Evolutionary conservation across 208 protist genomes (phyloP).

Genomic region (Leishmania arabica): DNA sequence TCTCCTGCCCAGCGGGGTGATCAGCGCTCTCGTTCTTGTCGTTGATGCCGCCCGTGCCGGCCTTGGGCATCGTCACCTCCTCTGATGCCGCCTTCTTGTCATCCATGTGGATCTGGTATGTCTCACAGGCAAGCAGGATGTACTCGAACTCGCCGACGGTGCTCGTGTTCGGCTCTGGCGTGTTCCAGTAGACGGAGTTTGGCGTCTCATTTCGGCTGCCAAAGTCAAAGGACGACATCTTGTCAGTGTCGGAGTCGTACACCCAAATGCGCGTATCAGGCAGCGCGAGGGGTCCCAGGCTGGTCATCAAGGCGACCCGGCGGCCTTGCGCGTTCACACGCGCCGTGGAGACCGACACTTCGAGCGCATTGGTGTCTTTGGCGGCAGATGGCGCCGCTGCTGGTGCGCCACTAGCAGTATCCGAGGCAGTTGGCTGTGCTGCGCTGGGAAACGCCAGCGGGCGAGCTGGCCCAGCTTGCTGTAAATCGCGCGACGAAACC

Average conservation of each 20-base stretch:
- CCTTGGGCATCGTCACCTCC: constrained; percentile 5
- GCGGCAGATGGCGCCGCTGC: constrained; percentile 2
- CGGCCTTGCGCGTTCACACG: constrained; percentile 87
- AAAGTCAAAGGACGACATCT: constrained; percentile 84
- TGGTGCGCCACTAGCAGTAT: constrained; percentile 6
- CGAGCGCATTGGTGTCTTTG: constrained; percentile 5
- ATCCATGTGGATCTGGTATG: constrained; percentile 57
- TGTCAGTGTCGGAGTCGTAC: constrained; percentile 90
- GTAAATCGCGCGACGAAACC: constrained; percentile 70
- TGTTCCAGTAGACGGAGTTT: constrained; percentile 88
- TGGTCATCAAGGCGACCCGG: constrained; percentile 80
- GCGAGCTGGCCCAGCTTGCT: constrained; percentile 67
- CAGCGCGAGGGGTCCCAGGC: constrained; percentile 36
- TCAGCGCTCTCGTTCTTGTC: constrained; percentile 17
- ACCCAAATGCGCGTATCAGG: constrained; percentile 89
- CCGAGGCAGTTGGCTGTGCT: background rate
- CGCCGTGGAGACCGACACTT: constrained; percentile 51
- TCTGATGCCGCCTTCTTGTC: constrained; percentile 12
- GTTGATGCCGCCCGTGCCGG: background rate
- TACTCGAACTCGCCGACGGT: constrained; percentile 87
- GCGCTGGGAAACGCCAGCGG: constrained; percentile 43
- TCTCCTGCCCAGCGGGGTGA: constrained; percentile 36
- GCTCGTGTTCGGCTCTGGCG: constrained; percentile 83
- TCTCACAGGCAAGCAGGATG: constrained; percentile 89
- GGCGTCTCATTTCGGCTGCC: constrained; percentile 66